phyloP scores from a whole-genome alignment of 805 yeast genomes.

The Teunomyces funiuensis region DNA sequence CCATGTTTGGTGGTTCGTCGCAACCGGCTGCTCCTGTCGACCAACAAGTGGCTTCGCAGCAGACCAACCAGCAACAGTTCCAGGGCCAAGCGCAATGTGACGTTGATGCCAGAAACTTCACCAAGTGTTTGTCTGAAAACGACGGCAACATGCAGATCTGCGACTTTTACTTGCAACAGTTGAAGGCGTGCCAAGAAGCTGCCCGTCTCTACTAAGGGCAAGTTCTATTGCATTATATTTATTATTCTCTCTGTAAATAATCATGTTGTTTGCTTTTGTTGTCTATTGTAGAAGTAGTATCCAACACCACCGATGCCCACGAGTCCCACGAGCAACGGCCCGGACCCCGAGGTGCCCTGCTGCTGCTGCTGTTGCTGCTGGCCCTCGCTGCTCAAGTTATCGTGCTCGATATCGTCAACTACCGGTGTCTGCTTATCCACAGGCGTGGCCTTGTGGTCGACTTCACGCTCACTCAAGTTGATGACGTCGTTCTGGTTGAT shows the following conservation, averaged over 20 bases:
- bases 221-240: slow-evolving; percentile 3
- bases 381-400: slow-evolving; percentile 14
- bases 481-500: slow-evolving; percentile 38
- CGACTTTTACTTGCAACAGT: slow-evolving; percentile 94
- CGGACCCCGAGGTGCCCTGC: background rate
- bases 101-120: slow-evolving; percentile 89
- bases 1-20: slow-evolving; percentile 75
- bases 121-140: slow-evolving; percentile 92
- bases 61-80: slow-evolving; percentile 37
- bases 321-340: slow-evolving; percentile 19
- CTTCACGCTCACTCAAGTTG: slow-evolving; percentile 34
- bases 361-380: slow-evolving; percentile 2
- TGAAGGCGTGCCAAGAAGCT: slow-evolving; percentile 96
- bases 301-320: slow-evolving; percentile 33
- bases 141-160: slow-evolving; percentile 95
- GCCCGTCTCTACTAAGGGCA: slow-evolving; percentile 65
- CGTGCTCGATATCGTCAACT: slow-evolving; percentile 41
- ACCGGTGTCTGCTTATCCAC: slow-evolving; percentile 31
- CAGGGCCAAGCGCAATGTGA: slow-evolving; percentile 63
- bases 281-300: slow-evolving; percentile 20
- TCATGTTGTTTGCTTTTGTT: slow-evolving; percentile 1
- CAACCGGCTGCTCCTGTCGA: slow-evolving; percentile 48
- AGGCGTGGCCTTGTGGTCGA: slow-evolving; percentile 35
- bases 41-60: slow-evolving; percentile 42
- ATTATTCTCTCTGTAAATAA: slow-evolving; percentile 4